phyloP scores from a whole-genome alignment of 202 grass and related monocot genomes.

The Setaria italica region DNA sequence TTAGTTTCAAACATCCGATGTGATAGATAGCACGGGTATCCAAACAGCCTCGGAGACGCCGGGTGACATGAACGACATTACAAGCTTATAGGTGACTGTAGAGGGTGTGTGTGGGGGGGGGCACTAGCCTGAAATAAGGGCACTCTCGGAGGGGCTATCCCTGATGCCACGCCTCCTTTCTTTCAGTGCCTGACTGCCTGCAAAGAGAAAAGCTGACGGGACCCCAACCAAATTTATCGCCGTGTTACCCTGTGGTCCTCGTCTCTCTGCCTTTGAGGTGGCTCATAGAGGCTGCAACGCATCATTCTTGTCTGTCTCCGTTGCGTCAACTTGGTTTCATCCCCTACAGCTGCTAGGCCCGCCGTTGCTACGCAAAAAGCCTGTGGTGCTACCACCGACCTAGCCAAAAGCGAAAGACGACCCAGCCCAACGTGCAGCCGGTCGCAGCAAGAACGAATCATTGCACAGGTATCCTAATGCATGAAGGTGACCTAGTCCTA shows the following conservation, averaged over 20 bases:
- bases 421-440: slow-evolving; percentile 46
- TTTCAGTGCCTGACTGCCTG: slow-evolving; percentile 37
- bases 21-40: too few relatives aligned
- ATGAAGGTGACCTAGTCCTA: neutral
- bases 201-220: slow-evolving; percentile 29
- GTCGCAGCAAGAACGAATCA: slow-evolving; percentile 32
- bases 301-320: slow-evolving; percentile 49
- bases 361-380: slow-evolving; percentile 43
- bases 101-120: neutral
- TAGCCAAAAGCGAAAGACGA: slow-evolving; percentile 47
- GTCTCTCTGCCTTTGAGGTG: neutral
- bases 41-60: too few relatives aligned
- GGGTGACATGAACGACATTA: too few relatives aligned
- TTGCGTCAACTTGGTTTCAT: slow-evolving; percentile 25
- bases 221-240: slow-evolving; percentile 9
- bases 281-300: slow-evolving; percentile 10
- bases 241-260: slow-evolving; percentile 44
- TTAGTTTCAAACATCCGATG: too few relatives aligned
- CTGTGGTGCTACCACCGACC: slow-evolving; percentile 55
- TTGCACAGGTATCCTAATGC: slow-evolving; percentile 9
- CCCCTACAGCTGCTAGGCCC: slow-evolving; percentile 34
- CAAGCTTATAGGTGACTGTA: neutral
- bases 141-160: neutral
- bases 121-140: neutral
- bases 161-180: neutral